These are phyloP conservation scores for Triticum timopheevii DNA, from an alignment of 176 grass and related monocot species.

Conservation along the genomic window DNA sequence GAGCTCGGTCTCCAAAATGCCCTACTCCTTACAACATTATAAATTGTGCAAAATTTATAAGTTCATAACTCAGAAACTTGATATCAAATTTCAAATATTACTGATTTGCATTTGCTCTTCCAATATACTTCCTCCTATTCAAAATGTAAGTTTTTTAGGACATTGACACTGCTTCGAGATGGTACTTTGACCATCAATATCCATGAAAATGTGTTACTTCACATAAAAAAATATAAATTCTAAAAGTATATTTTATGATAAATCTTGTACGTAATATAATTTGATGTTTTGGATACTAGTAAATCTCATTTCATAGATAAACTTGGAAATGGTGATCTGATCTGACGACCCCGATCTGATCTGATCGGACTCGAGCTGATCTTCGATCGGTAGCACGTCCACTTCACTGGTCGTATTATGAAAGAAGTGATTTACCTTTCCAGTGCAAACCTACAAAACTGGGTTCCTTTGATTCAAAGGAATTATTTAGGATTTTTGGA, in stretches of 20 bases:
- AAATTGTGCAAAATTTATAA: neutral
- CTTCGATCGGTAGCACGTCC: slow-evolving; percentile 9
- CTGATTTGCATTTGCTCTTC: neutral
- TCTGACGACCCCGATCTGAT: neutral
- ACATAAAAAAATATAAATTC: too few relatives aligned
- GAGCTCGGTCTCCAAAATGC: too few relatives aligned
- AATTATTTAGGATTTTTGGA: too few relatives aligned
- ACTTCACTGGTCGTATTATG: neutral
- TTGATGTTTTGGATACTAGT: neutral
- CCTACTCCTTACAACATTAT: neutral
- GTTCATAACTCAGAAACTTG: neutral
- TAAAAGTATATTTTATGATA: too few relatives aligned
- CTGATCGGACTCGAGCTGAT: neutral
- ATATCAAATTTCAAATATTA: neutral
- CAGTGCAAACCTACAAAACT: neutral
- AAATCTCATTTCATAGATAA: neutral
- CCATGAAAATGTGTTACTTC: neutral
- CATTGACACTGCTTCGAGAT: neutral
- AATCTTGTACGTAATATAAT: too few relatives aligned
- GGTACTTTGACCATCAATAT: neutral
- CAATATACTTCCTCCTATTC: neutral
- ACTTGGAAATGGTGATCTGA: neutral
- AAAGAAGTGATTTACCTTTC: too few relatives aligned
- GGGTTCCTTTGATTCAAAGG: too few relatives aligned
- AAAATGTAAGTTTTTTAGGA: neutral